Base-by-base conservation (phyloP, 2,329 filamentous ascomycete genomes). In the Tetracladium maxilliforme region DNA sequence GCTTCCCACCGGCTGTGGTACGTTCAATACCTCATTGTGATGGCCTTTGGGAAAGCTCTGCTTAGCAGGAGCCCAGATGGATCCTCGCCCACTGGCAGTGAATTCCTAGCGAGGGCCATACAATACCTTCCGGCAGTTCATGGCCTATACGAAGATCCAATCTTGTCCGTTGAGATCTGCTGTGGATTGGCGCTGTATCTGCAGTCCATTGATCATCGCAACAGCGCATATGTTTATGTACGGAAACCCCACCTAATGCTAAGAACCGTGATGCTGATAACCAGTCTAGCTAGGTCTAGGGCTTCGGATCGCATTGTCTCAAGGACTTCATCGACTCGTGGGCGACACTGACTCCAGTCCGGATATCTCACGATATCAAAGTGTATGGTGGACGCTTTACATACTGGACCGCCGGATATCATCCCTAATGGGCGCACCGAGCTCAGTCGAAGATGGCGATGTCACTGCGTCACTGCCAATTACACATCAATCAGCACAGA, bases 371-470 rank as follows among this genome's bases (percentile, higher is more conserved):
- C 38, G 40, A 1, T 54, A 48, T 21, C 47, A 49, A 2, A 44
- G 47, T 28, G 33, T 55, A 3, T 57, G 52, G 52, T 53, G 52
- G 49, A 51, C 49, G 1, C 25, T 53, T 4, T 55, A 54, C 20
- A 50, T 49, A 11, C 48, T 52, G 39, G 51, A 55, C 14, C 40
- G 46, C 0, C 47, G 55, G 13, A 48, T 55, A 18, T 54, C 48
- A 1, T 48, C 46, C 1, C 54, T 51, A 1, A 7, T 54, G 1
- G 51, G 52, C 2, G 27, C 52, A 5, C 51, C 51, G 1, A 51
- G 51, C 41, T 44, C 42, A 1, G 45, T 43, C 1, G 43, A 45
- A n/a, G 50, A 56, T 20, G 38, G 37, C 24, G 50, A 54, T n/a
- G 53, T 55, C 10, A 48, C 44, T 7, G 48, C 48, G 1, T 30